Conservation (phyloP, 1,284 basidiomycete species). For the Neonothopanus nambi region DNA sequence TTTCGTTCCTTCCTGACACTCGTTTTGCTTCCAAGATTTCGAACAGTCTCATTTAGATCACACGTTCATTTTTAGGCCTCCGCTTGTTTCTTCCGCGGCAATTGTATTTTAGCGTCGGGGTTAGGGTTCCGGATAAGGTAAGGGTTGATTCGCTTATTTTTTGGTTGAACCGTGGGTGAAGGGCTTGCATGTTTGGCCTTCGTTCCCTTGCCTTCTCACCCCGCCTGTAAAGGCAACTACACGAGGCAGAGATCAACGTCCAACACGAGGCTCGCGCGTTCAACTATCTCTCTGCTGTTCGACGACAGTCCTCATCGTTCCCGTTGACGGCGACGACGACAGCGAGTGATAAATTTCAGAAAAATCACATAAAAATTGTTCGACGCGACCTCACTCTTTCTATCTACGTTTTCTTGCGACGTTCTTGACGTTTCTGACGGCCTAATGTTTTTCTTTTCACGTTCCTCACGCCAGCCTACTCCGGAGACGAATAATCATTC, state of each 20-base stretch:
- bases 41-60: no score
- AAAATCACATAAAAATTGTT: slow-evolving; percentile 23
- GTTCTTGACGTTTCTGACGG: slow-evolving; percentile 17
- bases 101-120: background rate
- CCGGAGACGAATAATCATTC: slow-evolving; percentile 29
- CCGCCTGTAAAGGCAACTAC: slow-evolving; percentile 35
- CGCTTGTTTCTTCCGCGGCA: no score
- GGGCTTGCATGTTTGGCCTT: slow-evolving; percentile 4
- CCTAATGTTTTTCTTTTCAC: slow-evolving; percentile 36
- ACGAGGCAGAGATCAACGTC: slow-evolving; percentile 41
- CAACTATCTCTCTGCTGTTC: slow-evolving; percentile 26
- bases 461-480: slow-evolving; percentile 50
- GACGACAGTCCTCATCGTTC: slow-evolving; percentile 23
- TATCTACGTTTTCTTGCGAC: slow-evolving; percentile 8
- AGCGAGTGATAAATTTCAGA: slow-evolving; percentile 12
- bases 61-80: no score
- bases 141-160: slow-evolving; percentile 1
- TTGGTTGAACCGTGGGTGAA: background rate
- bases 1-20: no score
- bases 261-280: slow-evolving; percentile 43
- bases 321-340: slow-evolving; percentile 13
- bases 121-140: background rate
- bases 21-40: no score
- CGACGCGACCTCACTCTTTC: slow-evolving; percentile 10
- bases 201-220: slow-evolving; percentile 10